These are phyloP conservation scores for Colletotrichum orbiculare DNA, from an alignment of 2,329 filamentous ascomycete genomes.

Conservation along the genomic window DNA sequence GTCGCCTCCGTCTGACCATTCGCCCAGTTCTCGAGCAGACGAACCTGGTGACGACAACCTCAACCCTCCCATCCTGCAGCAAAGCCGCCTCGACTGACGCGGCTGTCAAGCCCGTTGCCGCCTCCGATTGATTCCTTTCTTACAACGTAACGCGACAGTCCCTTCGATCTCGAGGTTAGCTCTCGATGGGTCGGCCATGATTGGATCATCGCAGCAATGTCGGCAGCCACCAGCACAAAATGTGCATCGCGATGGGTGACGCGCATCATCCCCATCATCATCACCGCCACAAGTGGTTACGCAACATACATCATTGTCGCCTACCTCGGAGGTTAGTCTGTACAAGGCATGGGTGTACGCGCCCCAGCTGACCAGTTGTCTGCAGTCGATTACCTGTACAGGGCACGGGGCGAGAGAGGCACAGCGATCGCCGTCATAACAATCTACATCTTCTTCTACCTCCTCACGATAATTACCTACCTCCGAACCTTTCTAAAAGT, in stretches of 20 bases:
- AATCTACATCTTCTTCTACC: conserved; percentile 77
- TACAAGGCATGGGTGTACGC: too few species aligned
- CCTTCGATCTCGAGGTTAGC: neutral
- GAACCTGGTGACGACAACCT: conserved; percentile 7
- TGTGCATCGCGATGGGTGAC: conserved; percentile 68
- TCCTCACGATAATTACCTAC: conserved; percentile 75
- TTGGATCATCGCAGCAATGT: conserved; percentile 26
- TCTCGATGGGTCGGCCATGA: conserved; percentile 19
- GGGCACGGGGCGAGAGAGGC: conserved; percentile 56
- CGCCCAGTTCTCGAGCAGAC: neutral
- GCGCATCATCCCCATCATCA: conserved; percentile 75
- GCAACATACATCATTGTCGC: conserved; percentile 78
- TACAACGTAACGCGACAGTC: neutral
- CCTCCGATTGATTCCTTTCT: neutral
- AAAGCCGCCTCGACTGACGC: conserved; percentile 13
- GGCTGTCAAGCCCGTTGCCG: conserved; percentile 10
- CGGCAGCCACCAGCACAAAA: conserved; percentile 45
- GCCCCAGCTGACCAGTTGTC: neutral
- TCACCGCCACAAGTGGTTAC: conserved; percentile 74
- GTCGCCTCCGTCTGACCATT: conserved; percentile 2
- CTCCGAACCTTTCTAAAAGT: conserved; percentile 77
- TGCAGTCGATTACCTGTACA: conserved; percentile 78
- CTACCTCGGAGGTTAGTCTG: conserved; percentile 72
- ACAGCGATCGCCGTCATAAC: conserved; percentile 77
- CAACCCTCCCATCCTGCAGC: neutral